These are phyloP conservation scores for Pythium biforme DNA, from an alignment of 352 stramenopile genomes.

Conservation along the genomic window DNA sequence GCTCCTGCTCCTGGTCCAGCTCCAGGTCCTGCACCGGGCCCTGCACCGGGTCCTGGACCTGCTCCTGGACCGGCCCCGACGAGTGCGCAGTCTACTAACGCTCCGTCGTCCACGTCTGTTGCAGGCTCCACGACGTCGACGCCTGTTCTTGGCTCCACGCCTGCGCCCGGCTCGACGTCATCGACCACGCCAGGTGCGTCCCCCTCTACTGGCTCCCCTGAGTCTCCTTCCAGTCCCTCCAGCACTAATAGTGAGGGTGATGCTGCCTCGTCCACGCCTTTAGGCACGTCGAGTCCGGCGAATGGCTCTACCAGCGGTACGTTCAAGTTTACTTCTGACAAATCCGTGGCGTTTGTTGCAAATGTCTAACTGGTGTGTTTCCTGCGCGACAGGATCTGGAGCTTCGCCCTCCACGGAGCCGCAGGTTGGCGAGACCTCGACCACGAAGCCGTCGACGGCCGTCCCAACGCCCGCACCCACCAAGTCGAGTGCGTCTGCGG, in stretches of 20 bases:
- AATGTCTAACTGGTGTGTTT: too few relatives aligned
- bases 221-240: neutral
- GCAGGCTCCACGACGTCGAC: slow-evolving; percentile 14
- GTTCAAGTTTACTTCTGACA: too few relatives aligned
- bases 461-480: neutral
- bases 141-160: neutral
- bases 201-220: slow-evolving; percentile 3
- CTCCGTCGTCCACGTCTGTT: slow-evolving; percentile 6
- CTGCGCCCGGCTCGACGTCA: slow-evolving; percentile 15
- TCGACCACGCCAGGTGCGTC: slow-evolving; percentile 11
- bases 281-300: neutral
- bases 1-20: slow-evolving; percentile 1
- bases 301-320: slow-evolving; percentile 6
- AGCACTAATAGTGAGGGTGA: slow-evolving; percentile 12
- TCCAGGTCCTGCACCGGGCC: neutral
- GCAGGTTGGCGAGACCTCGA: neutral
- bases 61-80: slow-evolving; percentile 6
- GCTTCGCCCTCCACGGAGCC: neutral
- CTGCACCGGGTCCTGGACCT: neutral
- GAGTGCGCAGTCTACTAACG: slow-evolving; percentile 10
- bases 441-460: neutral
- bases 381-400: neutral
- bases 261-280: neutral
- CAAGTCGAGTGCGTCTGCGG: slow-evolving; percentile 5
- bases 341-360: too few relatives aligned